These are phyloP conservation scores for Candolleomyces efflorescens DNA, from an alignment of 768 basidiomycete species.

Conservation along the genomic window DNA sequence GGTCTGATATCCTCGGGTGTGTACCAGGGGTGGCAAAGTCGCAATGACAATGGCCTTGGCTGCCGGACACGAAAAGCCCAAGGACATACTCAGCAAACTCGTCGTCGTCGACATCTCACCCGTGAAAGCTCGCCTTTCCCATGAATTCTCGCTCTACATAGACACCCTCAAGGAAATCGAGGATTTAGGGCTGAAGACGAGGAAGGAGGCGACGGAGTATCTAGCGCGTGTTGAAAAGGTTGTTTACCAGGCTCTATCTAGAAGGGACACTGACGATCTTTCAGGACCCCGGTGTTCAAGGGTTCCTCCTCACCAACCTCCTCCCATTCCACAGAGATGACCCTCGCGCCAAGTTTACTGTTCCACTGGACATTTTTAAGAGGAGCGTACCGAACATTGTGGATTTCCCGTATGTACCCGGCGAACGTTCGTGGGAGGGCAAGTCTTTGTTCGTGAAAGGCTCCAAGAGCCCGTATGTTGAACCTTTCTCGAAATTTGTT, in stretches of 20 bases:
- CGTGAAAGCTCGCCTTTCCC: constrained; percentile 50
- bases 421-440: constrained; percentile 51
- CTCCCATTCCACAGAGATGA: constrained; percentile 24
- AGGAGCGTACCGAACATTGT: constrained; percentile 61
- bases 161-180: constrained; percentile 67
- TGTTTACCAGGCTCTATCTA: not conserved
- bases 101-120: constrained; percentile 86
- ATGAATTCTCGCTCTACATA: constrained; percentile 22
- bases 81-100: constrained; percentile 45
- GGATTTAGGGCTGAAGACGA: constrained; percentile 44
- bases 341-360: constrained; percentile 47
- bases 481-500: not conserved
- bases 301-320: constrained; percentile 87
- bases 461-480: constrained; percentile 58
- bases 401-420: constrained; percentile 68
- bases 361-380: constrained; percentile 67
- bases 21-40: constrained; percentile 91
- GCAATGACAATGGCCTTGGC: constrained; percentile 68
- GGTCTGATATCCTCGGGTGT: no score
- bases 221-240: constrained; percentile 64
- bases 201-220: constrained; percentile 70
- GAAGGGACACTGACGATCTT: not conserved
- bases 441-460: constrained; percentile 80
- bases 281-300: constrained; percentile 71
- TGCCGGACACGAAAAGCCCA: constrained; percentile 30